Conservation (phyloP, 148 eudicot genomes). For the Cornus kousa region DNA sequence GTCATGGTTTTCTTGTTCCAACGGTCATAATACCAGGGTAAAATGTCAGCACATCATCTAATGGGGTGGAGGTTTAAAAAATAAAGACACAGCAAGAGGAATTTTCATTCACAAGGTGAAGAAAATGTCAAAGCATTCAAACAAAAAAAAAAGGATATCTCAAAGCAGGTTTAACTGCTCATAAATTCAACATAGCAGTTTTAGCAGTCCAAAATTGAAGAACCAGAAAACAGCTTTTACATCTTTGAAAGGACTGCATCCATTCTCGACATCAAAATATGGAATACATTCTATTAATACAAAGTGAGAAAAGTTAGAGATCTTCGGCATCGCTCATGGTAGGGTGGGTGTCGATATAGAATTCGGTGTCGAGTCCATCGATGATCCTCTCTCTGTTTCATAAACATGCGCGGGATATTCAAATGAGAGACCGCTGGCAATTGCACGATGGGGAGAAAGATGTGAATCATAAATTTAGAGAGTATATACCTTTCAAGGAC, state of each 20-base stretch:
- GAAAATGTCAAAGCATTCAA: too few relatives aligned
- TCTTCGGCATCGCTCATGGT: slow-evolving; percentile 67
- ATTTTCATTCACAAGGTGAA: too few relatives aligned
- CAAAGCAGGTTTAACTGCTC: too few relatives aligned
- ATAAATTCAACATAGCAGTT: too few relatives aligned
- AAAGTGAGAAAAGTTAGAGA: slow-evolving; percentile 19
- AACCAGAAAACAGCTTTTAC: neutral
- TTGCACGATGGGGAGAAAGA: neutral
- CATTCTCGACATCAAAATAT: neutral
- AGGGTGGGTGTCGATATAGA: slow-evolving; percentile 60
- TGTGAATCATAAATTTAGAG: neutral
- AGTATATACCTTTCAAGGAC: slow-evolving; percentile 70
- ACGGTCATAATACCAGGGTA: too few relatives aligned
- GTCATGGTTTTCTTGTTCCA: too few relatives aligned
- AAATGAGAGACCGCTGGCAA: neutral
- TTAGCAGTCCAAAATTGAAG: too few relatives aligned
- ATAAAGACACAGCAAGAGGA: too few relatives aligned
- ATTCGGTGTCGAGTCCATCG: slow-evolving; percentile 64
- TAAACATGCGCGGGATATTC: slow-evolving; percentile 1
- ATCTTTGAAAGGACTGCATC: neutral
- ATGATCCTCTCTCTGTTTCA: slow-evolving; percentile 66
- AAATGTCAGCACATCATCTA: too few relatives aligned
- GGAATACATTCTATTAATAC: slow-evolving; percentile 1
- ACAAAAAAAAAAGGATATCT: too few relatives aligned
- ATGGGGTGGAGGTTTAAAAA: too few relatives aligned